phyloP scores from a whole-genome alignment of 1,284 basidiomycete genomes.

The Veloboletus limbatus region DNA sequence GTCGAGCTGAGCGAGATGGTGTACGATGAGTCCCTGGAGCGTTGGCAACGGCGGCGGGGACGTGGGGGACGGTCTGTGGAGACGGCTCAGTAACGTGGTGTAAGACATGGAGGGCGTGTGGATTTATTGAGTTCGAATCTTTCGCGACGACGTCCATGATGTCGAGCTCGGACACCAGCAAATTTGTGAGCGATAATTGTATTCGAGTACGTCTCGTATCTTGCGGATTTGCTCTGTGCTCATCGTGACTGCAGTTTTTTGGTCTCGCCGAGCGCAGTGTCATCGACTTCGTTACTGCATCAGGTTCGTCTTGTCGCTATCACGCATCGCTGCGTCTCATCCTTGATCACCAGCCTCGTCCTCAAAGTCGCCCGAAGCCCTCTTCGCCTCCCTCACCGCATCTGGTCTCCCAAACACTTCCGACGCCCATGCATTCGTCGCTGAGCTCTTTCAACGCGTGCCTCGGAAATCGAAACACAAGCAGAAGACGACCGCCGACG shows the following conservation, averaged over 20 bases:
- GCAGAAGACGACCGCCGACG: conserved; percentile 42
- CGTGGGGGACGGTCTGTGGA: conserved; percentile 48
- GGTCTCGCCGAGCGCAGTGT: conserved; percentile 80
- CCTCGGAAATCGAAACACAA: conserved; percentile 75
- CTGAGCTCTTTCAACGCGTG: conserved; percentile 72
- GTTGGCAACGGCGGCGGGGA: conserved; percentile 47
- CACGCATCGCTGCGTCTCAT: conserved; percentile 2
- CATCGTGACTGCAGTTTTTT: conserved; percentile 54
- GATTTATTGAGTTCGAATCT: too few species aligned
- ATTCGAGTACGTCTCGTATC: conserved; percentile 57
- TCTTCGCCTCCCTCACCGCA: conserved; percentile 72
- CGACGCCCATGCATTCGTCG: conserved; percentile 77
- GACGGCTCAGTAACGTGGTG: conserved; percentile 52
- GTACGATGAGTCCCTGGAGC: conserved; percentile 58
- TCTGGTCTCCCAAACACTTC: conserved; percentile 80
- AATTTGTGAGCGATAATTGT: conserved; percentile 86
- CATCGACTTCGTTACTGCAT: conserved; percentile 82
- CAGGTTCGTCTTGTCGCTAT: conserved; percentile 49
- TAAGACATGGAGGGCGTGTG: conserved; percentile 37
- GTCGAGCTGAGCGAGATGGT: conserved; percentile 55
- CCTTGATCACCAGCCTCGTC: conserved; percentile 59
- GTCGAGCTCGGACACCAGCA: conserved; percentile 58
- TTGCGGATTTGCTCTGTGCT: background rate
- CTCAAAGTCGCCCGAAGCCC: conserved; percentile 75
- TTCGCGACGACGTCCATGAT: too few species aligned